Percentiles rank a stretch among this genome's conserved stretches.
phyloP scores from a whole-genome alignment of 345 rosid species.

The Populus davidiana region DNA sequence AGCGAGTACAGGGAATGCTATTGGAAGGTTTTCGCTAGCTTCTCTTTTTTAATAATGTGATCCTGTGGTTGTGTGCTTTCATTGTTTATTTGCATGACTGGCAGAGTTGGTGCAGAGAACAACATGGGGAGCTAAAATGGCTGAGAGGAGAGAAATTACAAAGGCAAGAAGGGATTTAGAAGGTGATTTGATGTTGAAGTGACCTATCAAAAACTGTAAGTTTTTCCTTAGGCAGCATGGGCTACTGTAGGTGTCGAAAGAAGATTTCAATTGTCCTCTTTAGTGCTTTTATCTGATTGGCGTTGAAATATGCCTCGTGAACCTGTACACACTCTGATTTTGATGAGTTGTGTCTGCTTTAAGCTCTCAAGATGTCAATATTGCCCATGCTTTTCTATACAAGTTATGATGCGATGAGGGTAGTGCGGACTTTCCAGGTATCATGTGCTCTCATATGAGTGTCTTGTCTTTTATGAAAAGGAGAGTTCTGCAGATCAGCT shows the following conservation, averaged over 20 bases:
- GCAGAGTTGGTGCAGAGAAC: not conserved
- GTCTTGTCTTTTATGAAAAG: not conserved
- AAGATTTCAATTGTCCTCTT: conserved; percentile 26
- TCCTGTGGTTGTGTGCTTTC: not conserved
- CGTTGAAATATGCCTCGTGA: conserved; percentile 6
- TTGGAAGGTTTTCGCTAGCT: not conserved
- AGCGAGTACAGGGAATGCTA: not conserved
- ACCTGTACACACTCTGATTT: not conserved
- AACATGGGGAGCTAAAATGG: conserved; percentile 1
- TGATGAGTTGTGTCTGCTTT: not conserved
- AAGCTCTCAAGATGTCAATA: not conserved
- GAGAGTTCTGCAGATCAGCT: not conserved
- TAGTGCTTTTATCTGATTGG: not conserved
- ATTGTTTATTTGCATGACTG: not conserved
- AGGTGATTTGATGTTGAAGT: conserved; percentile 18
- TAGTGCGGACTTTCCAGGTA: not conserved
- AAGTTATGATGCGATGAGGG: not conserved
- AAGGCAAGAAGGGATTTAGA: not conserved
- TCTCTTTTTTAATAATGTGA: not conserved
- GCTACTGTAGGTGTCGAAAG: conserved; percentile 19
- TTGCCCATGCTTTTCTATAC: conserved; percentile 6
- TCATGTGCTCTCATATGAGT: not conserved
- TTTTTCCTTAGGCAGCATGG: conserved; percentile 13
- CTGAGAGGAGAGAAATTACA: not conserved
- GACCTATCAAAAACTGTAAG: not conserved